Base-by-base conservation (phyloP, 768 basidiomycete species). In the Nidularia pulvinata region DNA sequence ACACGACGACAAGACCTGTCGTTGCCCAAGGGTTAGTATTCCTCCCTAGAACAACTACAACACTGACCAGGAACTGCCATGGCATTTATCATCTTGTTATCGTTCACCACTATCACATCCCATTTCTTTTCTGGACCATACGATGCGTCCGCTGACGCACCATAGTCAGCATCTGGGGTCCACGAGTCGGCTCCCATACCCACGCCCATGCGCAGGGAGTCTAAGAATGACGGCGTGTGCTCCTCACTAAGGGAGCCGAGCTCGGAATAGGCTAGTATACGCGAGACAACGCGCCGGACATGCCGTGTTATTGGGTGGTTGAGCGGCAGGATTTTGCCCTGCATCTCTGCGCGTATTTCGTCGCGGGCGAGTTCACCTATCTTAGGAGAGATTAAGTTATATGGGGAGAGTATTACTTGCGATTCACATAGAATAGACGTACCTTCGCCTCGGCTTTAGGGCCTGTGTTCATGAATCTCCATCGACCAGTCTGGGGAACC, bases 21-120 rank as follows among this genome's bases (percentile, higher is more conserved):
- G 34, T 13, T 33, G 52, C 14, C 2, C 19, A 44, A 6, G 53
- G 14, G 4, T 6, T 25, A 33, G 33, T 19, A 16, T 33, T 52
- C 39, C 22, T 9, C 4, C 9, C 33, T 3, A 14, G 34, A 44
- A 4, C 10, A 30, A 30, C 4, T 30, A 30, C 2, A n/a, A 11
- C 32, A 56, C 64, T 22, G 51, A 85, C 93, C 90, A 49, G 87
- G 88, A 2, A 77, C 70, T 6, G 89, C 91, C 69, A 89, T 82
- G 0, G 93, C 93, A 64, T 96, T 95, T 55, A 90, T 78, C 7
- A 81, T 73, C 43, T 79, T 80, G 16, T 71, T 70, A 57, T 93
- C 89, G 56, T 91, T 76, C 43, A 94, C 88, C 2, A 95, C 93
- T 46, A 91, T 74, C 0, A 95, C 77, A 60, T 90, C 78, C 86